Evolutionary conservation across 2,329 filamentous ascomycete species (phyloP).

Genomic region (Alternaria postmessia): DNA sequence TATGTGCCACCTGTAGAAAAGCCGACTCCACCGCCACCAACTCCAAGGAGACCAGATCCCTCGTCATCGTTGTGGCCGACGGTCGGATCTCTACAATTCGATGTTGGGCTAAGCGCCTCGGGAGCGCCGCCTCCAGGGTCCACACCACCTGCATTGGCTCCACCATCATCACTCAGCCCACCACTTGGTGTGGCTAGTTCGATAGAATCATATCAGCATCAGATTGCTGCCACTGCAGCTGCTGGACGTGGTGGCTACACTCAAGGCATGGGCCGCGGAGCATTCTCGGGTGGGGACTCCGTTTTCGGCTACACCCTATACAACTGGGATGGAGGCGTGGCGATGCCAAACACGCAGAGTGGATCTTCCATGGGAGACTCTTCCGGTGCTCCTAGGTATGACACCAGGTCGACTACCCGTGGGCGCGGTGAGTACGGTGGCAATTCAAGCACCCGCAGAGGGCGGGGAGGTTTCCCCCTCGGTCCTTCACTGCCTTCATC

Average conservation of each 20-base stretch:
- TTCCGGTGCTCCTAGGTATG: constrained; percentile 3
- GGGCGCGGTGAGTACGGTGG: not conserved
- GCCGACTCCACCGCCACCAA: not conserved
- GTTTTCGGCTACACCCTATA: not conserved
- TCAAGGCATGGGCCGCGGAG: not conserved
- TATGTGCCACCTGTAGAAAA: not conserved
- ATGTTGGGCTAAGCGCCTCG: not conserved
- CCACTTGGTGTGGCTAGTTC: too few relatives aligned
- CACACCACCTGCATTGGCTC: not conserved
- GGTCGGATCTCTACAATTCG: not conserved
- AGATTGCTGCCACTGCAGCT: not conserved
- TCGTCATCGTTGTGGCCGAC: not conserved
- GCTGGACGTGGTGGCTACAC: not conserved
- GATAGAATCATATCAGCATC: not conserved
- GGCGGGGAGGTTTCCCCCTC: not conserved
- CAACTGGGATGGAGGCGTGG: not conserved
- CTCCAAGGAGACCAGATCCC: not conserved
- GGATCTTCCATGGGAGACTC: not conserved
- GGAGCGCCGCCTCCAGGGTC: not conserved
- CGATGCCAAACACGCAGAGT: not conserved
- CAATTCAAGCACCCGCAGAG: not conserved
- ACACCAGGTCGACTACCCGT: constrained; percentile 10
- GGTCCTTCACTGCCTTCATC: not conserved
- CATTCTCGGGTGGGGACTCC: not conserved
- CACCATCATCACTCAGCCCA: not conserved